A percentile compares a stretch with the other conserved stretches of the same genome.
phyloP scores from a whole-genome alignment of 2,329 filamentous ascomycete species.

The Plenodomus biglobosus region DNA sequence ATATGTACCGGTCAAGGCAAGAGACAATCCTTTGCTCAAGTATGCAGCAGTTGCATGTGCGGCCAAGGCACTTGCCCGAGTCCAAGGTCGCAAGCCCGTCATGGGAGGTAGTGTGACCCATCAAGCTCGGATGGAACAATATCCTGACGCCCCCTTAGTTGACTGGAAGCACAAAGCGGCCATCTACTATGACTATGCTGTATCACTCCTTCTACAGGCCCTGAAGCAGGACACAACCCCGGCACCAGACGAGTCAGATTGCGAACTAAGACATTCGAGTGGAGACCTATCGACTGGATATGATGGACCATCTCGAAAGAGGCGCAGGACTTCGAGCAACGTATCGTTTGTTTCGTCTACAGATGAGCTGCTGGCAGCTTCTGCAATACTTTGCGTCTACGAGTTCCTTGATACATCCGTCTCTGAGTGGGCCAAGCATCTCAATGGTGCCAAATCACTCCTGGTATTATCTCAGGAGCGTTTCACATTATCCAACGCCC shows the following conservation, averaged over 20 bases:
- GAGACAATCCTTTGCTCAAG: slow-evolving; percentile 52
- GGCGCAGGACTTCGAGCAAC: slow-evolving; percentile 49
- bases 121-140: slow-evolving; percentile 57
- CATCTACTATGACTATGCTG: slow-evolving; percentile 62
- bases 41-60: slow-evolving; percentile 63
- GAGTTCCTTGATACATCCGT: slow-evolving; percentile 68
- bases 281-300: slow-evolving; percentile 9
- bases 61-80: slow-evolving; percentile 61
- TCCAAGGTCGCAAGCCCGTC: slow-evolving; percentile 55
- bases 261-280: slow-evolving; percentile 20
- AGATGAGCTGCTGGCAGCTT: slow-evolving; percentile 65
- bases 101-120: slow-evolving; percentile 51
- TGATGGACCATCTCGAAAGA: slow-evolving; percentile 34
- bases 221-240: slow-evolving; percentile 37
- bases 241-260: slow-evolving; percentile 35
- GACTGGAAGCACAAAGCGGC: slow-evolving; percentile 64
- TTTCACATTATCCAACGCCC: slow-evolving; percentile 50
- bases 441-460: slow-evolving; percentile 66
- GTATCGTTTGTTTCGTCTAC: slow-evolving; percentile 47
- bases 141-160: slow-evolving; percentile 51
- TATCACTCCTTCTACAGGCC: slow-evolving; percentile 50
- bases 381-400: slow-evolving; percentile 67
- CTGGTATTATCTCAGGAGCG: slow-evolving; percentile 58
- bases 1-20: slow-evolving; percentile 60
- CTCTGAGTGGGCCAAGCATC: slow-evolving; percentile 64